Conservation (phyloP, 2,329 filamentous ascomycete genomes). For the Aspergillus unguis region DNA sequence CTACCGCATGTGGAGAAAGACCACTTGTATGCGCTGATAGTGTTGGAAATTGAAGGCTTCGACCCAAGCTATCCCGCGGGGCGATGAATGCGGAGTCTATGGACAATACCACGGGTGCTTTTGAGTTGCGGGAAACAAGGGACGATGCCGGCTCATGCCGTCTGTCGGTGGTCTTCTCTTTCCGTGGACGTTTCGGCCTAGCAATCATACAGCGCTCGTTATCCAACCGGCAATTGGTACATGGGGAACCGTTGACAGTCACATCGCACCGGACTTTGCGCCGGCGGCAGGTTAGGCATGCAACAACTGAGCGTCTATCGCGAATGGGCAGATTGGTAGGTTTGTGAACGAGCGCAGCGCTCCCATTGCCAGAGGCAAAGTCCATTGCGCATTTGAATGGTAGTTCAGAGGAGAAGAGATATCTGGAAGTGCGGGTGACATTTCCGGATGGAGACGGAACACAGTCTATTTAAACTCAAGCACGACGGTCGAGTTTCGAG, state of each 20-base stretch:
- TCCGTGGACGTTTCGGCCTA: not conserved
- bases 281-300: not conserved
- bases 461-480: no score
- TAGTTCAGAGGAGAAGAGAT: not conserved
- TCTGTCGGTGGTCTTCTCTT: not conserved
- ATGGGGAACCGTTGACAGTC: not conserved
- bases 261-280: slow-evolving; percentile 2
- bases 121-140: not conserved
- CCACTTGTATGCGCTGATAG: not conserved
- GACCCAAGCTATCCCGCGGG: not conserved
- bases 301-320: not conserved
- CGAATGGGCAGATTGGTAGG: not conserved
- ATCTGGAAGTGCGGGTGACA: not conserved
- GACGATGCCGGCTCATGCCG: not conserved
- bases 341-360: not conserved
- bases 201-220: not conserved
- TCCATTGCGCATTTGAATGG: not conserved
- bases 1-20: not conserved
- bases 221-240: not conserved
- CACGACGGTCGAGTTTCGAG: no score
- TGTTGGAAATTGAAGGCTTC: not conserved
- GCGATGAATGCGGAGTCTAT: not conserved
- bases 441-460: not conserved
- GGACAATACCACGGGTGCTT: not conserved
- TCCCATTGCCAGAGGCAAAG: not conserved